A percentile compares a stretch with the other conserved stretches of the same genome.
These are phyloP conservation scores for Blattamonas nauphoetae DNA, from an alignment of 78 protist species.

Conservation along the genomic window DNA sequence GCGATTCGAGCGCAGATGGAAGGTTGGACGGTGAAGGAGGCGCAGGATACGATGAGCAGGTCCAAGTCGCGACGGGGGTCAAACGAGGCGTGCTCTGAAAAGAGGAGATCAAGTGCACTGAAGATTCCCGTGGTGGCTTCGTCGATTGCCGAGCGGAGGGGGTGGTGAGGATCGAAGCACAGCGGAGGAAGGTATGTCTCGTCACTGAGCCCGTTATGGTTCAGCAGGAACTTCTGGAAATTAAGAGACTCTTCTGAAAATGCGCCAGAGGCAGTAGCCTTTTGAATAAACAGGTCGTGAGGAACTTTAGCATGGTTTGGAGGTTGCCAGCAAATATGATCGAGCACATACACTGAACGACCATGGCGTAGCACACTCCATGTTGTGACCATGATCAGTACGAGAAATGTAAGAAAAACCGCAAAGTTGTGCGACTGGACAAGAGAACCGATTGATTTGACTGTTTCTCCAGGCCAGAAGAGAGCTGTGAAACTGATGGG, in stretches of 20 bases:
- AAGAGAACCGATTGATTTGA: neutral
- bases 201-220: neutral
- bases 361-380: neutral
- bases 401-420: neutral
- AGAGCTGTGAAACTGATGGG: neutral
- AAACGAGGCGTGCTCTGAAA: neutral
- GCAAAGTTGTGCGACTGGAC: neutral
- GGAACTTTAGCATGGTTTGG: neutral
- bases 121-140: neutral
- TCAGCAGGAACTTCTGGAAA: neutral
- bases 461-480: too few species aligned
- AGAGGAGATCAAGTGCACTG: neutral
- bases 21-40: constrained; percentile 21
- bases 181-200: neutral
- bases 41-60: constrained; percentile 1
- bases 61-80: neutral
- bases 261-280: neutral
- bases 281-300: neutral
- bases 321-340: neutral
- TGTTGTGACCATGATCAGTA: neutral
- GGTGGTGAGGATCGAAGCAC: neutral
- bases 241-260: neutral
- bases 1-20: constrained; percentile 1
- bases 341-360: neutral
- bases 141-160: neutral